phyloP scores from a whole-genome alignment of 129 eudicot species.

The Silybum marianum region DNA sequence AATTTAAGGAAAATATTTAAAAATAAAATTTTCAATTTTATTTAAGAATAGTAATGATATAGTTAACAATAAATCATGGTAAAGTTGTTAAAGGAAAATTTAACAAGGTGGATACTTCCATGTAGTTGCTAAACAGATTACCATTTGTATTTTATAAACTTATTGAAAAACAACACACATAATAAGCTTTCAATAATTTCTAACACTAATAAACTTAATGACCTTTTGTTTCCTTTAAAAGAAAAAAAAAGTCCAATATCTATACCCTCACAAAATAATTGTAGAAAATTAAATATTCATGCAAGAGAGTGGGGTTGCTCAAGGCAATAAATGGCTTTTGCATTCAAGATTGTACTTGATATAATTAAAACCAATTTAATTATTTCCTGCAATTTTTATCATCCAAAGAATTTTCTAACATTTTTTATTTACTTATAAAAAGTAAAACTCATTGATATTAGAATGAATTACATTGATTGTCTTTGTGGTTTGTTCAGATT shows the following conservation, averaged over 20 bases:
- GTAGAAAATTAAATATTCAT: constrained; percentile 18
- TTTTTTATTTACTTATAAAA: background rate
- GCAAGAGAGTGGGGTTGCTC: constrained; percentile 33
- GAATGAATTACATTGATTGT: background rate
- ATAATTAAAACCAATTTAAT: constrained; percentile 19
- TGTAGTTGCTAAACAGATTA: background rate
- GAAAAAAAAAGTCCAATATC: background rate
- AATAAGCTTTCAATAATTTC: background rate
- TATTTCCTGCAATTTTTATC: constrained; percentile 20
- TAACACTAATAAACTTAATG: background rate
- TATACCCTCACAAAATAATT: background rate
- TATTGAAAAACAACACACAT: background rate
- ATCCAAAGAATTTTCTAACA: background rate
- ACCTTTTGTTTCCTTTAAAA: background rate
- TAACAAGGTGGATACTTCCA: too few species aligned
- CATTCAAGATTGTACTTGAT: constrained; percentile 26
- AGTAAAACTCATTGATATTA: background rate
- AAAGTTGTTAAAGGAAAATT: too few species aligned
- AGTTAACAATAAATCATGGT: too few species aligned
- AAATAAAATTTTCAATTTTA: too few species aligned
- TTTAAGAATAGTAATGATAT: too few species aligned
- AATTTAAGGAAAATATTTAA: too few species aligned
- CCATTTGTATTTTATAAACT: background rate
- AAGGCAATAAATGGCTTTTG: constrained; percentile 26
- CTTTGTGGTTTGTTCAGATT: too few species aligned